Conservation (phyloP, 306 rosid genomes). For the Hippophae rhamnoides region DNA sequence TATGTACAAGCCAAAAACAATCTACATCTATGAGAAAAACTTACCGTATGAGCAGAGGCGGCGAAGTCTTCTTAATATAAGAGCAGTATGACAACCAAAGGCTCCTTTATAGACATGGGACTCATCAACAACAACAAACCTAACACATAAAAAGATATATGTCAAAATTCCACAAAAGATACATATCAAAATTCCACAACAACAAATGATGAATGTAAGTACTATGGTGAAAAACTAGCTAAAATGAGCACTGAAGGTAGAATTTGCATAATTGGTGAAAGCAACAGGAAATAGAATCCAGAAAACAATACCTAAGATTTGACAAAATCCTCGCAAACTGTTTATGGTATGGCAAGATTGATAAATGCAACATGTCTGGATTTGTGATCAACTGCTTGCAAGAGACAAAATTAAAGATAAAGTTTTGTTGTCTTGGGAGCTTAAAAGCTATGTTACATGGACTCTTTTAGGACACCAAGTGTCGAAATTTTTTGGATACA, state of each 20-base stretch:
- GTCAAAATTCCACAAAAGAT: constrained; percentile 15
- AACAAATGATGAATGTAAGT: background rate
- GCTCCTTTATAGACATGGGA: constrained; percentile 92
- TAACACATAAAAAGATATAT: constrained; percentile 21
- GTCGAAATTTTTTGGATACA: too few species aligned
- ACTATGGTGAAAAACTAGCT: background rate
- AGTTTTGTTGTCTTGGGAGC: constrained; percentile 22
- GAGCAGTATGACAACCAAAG: constrained; percentile 91
- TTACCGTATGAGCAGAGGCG: constrained; percentile 78
- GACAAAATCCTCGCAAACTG: constrained; percentile 66
- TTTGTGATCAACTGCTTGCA: constrained; percentile 77
- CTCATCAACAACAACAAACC: constrained; percentile 86
- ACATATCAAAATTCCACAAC: constrained; percentile 6
- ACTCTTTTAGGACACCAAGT: too few species aligned
- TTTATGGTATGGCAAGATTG: constrained; percentile 77
- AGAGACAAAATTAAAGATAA: constrained; percentile 9
- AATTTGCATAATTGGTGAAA: background rate
- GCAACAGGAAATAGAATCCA: constrained; percentile 14
- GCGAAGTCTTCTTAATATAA: constrained; percentile 66
- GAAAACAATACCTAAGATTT: constrained; percentile 55
- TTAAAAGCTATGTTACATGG: background rate
- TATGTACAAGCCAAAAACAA: background rate
- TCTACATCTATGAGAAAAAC: background rate
- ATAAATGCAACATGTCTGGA: constrained; percentile 94
- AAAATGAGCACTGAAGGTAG: background rate